Evolutionary conservation across 441 rosid species (phyloP).

Genomic region (Aleurites moluccanus): DNA sequence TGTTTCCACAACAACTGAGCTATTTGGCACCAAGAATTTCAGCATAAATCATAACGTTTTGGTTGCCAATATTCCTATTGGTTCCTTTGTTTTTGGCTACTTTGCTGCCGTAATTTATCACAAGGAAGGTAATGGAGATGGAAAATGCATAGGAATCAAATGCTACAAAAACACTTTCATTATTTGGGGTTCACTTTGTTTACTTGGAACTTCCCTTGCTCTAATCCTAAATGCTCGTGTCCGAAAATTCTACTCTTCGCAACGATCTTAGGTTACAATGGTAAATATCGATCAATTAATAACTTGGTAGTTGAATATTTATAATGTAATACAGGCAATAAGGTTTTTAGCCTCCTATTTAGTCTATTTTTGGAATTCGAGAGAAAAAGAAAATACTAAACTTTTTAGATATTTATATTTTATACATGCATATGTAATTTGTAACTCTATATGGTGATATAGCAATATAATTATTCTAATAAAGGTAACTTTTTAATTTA

Average conservation of each 20-base stretch:
- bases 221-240: constrained; percentile 47
- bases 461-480: background rate
- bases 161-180: constrained; percentile 65
- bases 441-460: background rate
- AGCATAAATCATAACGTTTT: constrained; percentile 47
- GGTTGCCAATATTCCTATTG: constrained; percentile 73
- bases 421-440: background rate
- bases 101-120: constrained; percentile 66
- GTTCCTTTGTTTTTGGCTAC: constrained; percentile 69
- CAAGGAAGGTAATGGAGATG: constrained; percentile 32
- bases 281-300: no score
- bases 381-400: background rate
- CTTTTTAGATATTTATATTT: background rate
- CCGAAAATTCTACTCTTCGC: constrained; percentile 36
- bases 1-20: constrained; percentile 63
- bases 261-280: background rate
- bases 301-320: no score
- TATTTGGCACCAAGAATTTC: constrained; percentile 65
- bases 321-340: no score
- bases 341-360: background rate
- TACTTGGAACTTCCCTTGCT: constrained; percentile 55
- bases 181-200: constrained; percentile 66
- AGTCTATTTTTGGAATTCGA: no score
- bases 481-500: background rate
- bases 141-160: constrained; percentile 57